These are phyloP conservation scores for Mimosa bimucronata DNA, from an alignment of 306 rosid genomes.

Conservation along the genomic window DNA sequence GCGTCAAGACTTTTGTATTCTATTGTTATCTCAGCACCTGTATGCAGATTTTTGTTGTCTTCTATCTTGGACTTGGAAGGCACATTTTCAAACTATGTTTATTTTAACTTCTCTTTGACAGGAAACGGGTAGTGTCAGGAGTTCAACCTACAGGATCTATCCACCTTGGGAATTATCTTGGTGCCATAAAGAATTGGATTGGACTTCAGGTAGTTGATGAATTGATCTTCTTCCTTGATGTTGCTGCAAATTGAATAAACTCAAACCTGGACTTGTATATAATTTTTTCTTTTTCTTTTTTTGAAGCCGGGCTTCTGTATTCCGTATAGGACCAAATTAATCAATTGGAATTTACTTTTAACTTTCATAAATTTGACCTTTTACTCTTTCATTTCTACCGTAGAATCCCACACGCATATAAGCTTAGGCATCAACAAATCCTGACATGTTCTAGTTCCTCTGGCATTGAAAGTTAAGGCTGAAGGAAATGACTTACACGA, in stretches of 20 bases:
- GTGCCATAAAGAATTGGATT: conserved; percentile 95
- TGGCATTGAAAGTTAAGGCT: not conserved
- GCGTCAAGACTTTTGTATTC: not conserved
- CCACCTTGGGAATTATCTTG: conserved; percentile 94
- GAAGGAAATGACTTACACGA: conserved; percentile 3
- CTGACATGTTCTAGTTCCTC: not conserved
- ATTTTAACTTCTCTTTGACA: conserved; percentile 39
- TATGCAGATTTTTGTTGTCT: not conserved
- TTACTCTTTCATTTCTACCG: not conserved
- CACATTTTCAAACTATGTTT: not conserved
- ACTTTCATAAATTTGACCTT: not conserved
- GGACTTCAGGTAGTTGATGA: conserved; percentile 74
- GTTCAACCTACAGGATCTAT: conserved; percentile 97
- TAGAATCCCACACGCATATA: not conserved
- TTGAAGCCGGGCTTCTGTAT: not conserved
- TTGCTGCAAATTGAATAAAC: not conserved
- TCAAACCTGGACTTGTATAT: not conserved
- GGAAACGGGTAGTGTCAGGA: conserved; percentile 93
- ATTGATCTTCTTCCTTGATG: conserved; percentile 9
- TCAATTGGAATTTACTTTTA: not conserved
- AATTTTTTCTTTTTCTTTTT: not conserved
- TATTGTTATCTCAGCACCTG: not conserved
- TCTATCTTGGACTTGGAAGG: not conserved
- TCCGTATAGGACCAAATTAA: not conserved
- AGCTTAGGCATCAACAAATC: not conserved